A percentile compares a stretch with the other conserved stretches of the same genome.
Conservation (phyloP, 495 filamentous ascomycete genomes). For the Penicillium flavigenum region DNA sequence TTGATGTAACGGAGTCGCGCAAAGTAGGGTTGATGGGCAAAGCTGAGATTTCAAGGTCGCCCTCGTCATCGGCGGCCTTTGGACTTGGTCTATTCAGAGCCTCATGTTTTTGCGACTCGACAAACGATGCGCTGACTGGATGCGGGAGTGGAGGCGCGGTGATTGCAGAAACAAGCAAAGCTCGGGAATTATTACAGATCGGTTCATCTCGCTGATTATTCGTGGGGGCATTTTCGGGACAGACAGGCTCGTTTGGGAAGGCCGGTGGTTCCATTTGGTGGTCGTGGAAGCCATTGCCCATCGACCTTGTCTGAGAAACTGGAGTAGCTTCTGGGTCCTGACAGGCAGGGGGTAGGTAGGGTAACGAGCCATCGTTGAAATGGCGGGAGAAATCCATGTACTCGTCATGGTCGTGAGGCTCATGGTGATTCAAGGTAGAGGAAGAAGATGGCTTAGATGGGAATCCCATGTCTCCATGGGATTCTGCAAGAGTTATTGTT, state of each 20-base stretch:
- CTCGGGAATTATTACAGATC: not conserved
- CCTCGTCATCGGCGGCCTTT: not conserved
- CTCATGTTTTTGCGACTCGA: not conserved
- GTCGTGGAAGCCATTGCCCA: constrained; percentile 1
- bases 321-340: not conserved
- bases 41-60: constrained; percentile 18
- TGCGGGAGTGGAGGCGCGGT: not conserved
- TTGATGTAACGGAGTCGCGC: not conserved
- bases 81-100: not conserved
- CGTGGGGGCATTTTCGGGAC: not conserved
- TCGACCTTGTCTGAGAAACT: not conserved
- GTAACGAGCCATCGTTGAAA: not conserved
- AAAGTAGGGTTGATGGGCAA: constrained; percentile 13
- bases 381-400: constrained; percentile 5
- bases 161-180: not conserved
- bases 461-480: constrained; percentile 20
- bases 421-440: constrained; percentile 31
- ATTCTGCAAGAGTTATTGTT: constrained; percentile 27
- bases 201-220: not conserved
- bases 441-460: constrained; percentile 27
- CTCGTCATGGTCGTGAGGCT: constrained; percentile 6
- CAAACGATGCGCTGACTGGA: not conserved
- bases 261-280: not conserved
- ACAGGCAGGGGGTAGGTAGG: not conserved
- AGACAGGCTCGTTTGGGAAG: not conserved